phyloP scores from a whole-genome alignment of 2,329 filamentous ascomycete genomes.

The Colletotrichum chlorophyti region DNA sequence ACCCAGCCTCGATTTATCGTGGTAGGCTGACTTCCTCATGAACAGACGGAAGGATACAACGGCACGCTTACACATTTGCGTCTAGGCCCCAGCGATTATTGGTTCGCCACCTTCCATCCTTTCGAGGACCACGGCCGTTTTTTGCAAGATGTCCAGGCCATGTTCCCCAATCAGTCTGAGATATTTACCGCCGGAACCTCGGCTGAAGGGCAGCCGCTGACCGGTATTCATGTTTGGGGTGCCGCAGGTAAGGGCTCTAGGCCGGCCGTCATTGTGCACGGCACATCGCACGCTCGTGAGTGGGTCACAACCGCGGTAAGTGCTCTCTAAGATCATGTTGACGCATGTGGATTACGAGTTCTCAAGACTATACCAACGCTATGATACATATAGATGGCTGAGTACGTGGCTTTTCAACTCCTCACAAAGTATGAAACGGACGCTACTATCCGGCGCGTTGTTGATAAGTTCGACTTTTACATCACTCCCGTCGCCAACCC shows the following conservation, averaged over 20 bases:
- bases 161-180: constrained; percentile 51
- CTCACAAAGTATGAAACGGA: constrained; percentile 45
- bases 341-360: constrained; percentile 31
- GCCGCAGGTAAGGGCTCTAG: constrained; percentile 49
- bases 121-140: constrained; percentile 58
- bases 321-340: constrained; percentile 48
- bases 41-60: too few species aligned
- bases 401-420: constrained; percentile 55
- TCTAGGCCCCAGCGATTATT: constrained; percentile 38
- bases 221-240: constrained; percentile 66
- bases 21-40: too few species aligned
- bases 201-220: constrained; percentile 59
- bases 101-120: constrained; percentile 60
- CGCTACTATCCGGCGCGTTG: constrained; percentile 45
- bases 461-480: constrained; percentile 64
- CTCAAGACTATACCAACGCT: constrained; percentile 35
- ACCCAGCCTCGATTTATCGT: neutral
- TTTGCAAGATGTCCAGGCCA: constrained; percentile 49
- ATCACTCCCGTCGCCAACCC: constrained; percentile 59
- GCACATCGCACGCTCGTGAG: constrained; percentile 60
- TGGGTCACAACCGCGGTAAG: constrained; percentile 63
- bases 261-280: constrained; percentile 59
- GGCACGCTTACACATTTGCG: neutral
- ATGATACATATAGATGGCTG: too few species aligned
- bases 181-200: constrained; percentile 57